Evolutionary conservation across 2,329 filamentous ascomycete species (phyloP), one percentile per base, ranked within the genome.

Genomic region (Arthroderma uncinatum): DNA sequence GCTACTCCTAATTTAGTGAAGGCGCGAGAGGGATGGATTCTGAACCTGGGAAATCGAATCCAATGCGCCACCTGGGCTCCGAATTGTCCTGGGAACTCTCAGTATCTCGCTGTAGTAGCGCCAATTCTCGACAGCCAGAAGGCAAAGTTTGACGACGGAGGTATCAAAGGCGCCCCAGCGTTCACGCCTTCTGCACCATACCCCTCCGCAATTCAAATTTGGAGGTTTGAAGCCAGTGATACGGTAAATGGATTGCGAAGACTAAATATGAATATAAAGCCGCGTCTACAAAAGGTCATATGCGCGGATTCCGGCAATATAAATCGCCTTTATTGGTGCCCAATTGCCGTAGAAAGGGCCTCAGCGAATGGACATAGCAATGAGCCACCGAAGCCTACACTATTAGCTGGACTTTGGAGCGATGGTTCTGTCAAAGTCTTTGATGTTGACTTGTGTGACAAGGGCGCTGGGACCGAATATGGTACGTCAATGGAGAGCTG

Each of bases 281-380:
- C 82, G 2, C 64, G 66, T 47, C 70, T 83, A 42, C 70, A 71
- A 25, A 62, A 77, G 36, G 75, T 79, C 2, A 65, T 84, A n/a
- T 82, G 79, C 62, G 76, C 77, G 1, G 72, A 80, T 21, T 82
- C 79, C 75, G 82, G 81, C 2, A 74, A 79, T 57, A 67, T 82
- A 16, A 78, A 75, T 60, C 70, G 74, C 7, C 68, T 84, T 28
- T 72, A 75, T 59, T 85, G 81, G 81, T 82, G 80, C 65, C 79
- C 79, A 9, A 68, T 78, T 50, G 64, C 66, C 34, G 68, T 70
- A 50, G 64, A 61, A 40, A 53, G 37, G n/a, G 54, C 60, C n/a
- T 61, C 68, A 1, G 62, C 68, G 10, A 66, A 73, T 50, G 58
- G 68, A 23, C 58, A 67, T 47, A 63, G 66, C 23, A 44, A 44